Base-by-base conservation (phyloP, 805 yeast species). In the Isabelozyma heimii region DNA sequence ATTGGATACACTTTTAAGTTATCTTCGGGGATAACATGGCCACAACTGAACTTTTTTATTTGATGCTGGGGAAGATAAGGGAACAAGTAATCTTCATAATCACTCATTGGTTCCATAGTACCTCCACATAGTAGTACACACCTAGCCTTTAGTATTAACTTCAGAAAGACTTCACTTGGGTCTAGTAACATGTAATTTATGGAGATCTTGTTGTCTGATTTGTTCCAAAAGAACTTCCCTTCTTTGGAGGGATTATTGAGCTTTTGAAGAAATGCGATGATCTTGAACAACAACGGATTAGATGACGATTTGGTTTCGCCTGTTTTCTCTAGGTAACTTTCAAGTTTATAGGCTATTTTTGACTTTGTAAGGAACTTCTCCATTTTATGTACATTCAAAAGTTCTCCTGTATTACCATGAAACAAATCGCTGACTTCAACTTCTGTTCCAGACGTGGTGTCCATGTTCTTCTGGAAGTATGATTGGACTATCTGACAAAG, bases 71-170 rank as follows among this genome's bases (percentile, higher is more conserved):
- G 52, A 1, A 73, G 55, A 40, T 80, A 76, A 0, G 96, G 95
- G 44, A 89, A 81, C 37, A 91, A 66, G 52, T 76, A 80, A n/a
- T 81, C 71, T 5, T 77, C 66, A 61, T 84, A 87, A 54, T 91
- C 97, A n/a, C 73, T 60, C 33, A 84, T 73, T 0, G 97, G 97
- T 60, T 88, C 92, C 97, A 91, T 89, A 0, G 98, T 91, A 12
- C 98, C 98, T 35, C 98, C 98, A 1, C 97, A 94, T 2, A 91
- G 62, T 1, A 92, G 72, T 0, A 91, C 86, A 63, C 91, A 85
- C 53, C 76, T 76, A 0, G 90, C 75, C 12, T 81, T 78, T 2
- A 82, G 81, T 0, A 89, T 81, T 2, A 92, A 73, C 2, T 83
- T 84, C 47, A 75, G 72, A 60, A 91, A 89, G 2, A 81, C 72